Evolutionary conservation across 2,329 filamentous ascomycete species (phyloP).

Genomic region (Clonostachys rhizophaga): DNA sequence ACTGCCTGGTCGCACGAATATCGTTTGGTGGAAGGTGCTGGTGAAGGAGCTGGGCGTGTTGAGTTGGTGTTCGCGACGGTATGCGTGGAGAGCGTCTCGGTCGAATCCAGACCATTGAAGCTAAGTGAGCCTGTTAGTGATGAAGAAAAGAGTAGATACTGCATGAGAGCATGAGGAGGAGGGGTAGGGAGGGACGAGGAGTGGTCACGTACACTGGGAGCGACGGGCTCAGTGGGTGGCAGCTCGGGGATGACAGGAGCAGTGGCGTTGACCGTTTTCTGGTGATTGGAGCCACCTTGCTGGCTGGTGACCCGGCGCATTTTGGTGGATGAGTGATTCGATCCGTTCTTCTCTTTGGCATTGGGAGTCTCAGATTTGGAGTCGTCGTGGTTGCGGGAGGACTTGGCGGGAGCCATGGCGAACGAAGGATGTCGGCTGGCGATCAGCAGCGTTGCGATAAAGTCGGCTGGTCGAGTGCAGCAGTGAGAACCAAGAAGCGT

Average conservation of each 20-base stretch:
- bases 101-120: conserved; percentile 67
- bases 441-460: too few species aligned
- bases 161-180: conserved; percentile 1
- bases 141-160: conserved; percentile 5
- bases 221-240: conserved; percentile 17
- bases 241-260: conserved; percentile 20
- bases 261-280: conserved; percentile 35
- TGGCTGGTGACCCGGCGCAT: conserved; percentile 51
- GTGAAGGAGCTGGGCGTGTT: conserved; percentile 67
- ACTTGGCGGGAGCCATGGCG: conserved; percentile 42
- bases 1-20: conserved; percentile 55
- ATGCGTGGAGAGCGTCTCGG: conserved; percentile 64
- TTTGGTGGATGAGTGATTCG: conserved; percentile 41
- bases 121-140: conserved; percentile 20
- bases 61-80: conserved; percentile 70
- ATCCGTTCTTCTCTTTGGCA: conserved; percentile 38
- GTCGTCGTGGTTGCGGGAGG: conserved; percentile 40
- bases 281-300: conserved; percentile 37
- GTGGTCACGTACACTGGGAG: conserved; percentile 23
- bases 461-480: too few species aligned
- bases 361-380: conserved; percentile 32
- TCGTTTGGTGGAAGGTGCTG: conserved; percentile 55
- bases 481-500: too few species aligned
- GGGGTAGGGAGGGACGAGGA: conserved; percentile 2
- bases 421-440: too few species aligned